phyloP scores from a whole-genome alignment of 2,329 filamentous ascomycete species.

The Zymoseptoria passerinii region DNA sequence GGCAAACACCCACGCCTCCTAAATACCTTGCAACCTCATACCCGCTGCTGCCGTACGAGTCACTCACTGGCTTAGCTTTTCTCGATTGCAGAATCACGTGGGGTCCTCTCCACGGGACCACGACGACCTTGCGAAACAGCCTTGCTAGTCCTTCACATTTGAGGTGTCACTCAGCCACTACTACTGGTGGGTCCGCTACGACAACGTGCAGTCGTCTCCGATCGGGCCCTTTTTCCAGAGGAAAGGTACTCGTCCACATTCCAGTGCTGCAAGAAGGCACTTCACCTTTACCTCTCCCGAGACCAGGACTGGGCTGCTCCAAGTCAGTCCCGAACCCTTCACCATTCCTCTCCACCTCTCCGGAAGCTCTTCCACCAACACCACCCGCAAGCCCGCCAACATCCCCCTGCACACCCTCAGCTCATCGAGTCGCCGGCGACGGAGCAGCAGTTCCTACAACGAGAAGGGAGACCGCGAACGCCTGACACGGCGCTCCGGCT shows the following conservation, averaged over 20 bases:
- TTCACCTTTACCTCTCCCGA: background rate
- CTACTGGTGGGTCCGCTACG: background rate
- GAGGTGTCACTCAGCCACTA: background rate
- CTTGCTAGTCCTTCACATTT: background rate
- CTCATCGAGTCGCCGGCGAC: constrained; percentile 35
- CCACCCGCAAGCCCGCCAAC: constrained; percentile 63
- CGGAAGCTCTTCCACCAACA: constrained; percentile 41
- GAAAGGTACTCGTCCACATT: background rate
- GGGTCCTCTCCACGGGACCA: background rate
- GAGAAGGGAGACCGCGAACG: constrained; percentile 44
- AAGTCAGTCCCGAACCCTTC: constrained; percentile 49
- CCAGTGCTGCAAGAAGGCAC: background rate
- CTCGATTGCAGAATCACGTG: background rate
- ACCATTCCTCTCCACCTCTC: constrained; percentile 61
- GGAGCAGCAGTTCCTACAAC: constrained; percentile 35
- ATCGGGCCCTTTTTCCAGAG: background rate
- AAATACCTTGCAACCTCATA: background rate
- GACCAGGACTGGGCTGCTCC: constrained; percentile 11
- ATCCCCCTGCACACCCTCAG: constrained; percentile 77
- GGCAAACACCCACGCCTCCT: background rate
- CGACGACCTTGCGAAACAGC: background rate
- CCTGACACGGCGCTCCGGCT: constrained; percentile 33
- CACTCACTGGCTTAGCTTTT: too few relatives aligned
- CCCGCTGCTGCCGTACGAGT: too few relatives aligned
- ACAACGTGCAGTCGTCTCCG: background rate